A percentile compares a stretch with the other conserved stretches of the same genome.
Conservation (phyloP, 306 rosid species). For the Pueraria montana region DNA sequence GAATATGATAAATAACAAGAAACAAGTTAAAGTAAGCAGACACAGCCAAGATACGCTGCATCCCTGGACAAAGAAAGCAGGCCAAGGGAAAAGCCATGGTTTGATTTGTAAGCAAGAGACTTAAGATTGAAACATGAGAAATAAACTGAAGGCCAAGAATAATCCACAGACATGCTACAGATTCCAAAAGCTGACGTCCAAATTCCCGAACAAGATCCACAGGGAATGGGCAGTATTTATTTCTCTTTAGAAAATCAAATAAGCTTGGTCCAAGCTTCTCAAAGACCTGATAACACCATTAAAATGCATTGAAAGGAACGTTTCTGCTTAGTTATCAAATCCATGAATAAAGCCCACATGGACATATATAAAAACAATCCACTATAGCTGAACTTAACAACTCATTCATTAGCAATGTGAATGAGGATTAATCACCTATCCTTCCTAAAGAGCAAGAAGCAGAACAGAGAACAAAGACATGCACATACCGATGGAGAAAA, state of each 20-base stretch:
- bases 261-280: conserved; percentile 99
- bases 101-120: conserved; percentile 51
- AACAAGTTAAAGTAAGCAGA: conserved; percentile 48
- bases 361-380: conserved; percentile 47
- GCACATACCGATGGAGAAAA: conserved; percentile 13
- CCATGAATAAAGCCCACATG: conserved; percentile 64
- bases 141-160: conserved; percentile 71
- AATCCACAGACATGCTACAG: conserved; percentile 98
- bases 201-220: conserved; percentile 99
- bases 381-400: conserved; percentile 46
- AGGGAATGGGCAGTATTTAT: conserved; percentile 97
- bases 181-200: conserved; percentile 99
- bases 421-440: conserved; percentile 23
- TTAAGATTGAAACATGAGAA: conserved; percentile 53
- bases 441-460: conserved; percentile 31
- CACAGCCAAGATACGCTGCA: conserved; percentile 49
- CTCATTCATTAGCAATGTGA: conserved; percentile 37
- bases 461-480: conserved; percentile 26
- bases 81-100: conserved; percentile 55
- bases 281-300: conserved; percentile 98
- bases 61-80: conserved; percentile 57
- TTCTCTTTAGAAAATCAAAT: conserved; percentile 99
- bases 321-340: conserved; percentile 71
- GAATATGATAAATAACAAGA: conserved; percentile 60
- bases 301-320: conserved; percentile 81